These are phyloP conservation scores for Avena sativa DNA, from an alignment of 176 grass and related monocot species.

Conservation along the genomic window DNA sequence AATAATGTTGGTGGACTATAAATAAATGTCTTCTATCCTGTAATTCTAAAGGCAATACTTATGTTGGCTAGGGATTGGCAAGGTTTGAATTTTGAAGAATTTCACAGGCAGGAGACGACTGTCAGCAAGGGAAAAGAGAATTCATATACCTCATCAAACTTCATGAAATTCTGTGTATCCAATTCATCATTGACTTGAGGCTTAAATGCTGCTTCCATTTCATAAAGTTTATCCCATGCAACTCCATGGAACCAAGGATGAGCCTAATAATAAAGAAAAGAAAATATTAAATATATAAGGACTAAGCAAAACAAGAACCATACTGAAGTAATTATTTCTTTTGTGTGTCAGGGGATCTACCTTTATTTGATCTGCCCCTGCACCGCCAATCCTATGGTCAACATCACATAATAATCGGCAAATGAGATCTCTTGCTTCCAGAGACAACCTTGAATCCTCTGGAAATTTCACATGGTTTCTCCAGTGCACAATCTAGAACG, in stretches of 20 bases:
- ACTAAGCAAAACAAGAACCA: slow-evolving; percentile 14
- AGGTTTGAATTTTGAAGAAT: slow-evolving; percentile 19
- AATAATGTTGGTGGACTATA: slow-evolving; percentile 24
- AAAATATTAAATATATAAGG: slow-evolving; percentile 29
- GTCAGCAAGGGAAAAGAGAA: slow-evolving; percentile 4
- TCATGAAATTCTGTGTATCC: slow-evolving; percentile 96
- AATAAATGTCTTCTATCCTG: slow-evolving; percentile 1
- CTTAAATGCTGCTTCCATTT: slow-evolving; percentile 95
- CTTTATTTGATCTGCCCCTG: slow-evolving; percentile 97
- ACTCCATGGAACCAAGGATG: slow-evolving; percentile 96
- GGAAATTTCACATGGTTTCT: slow-evolving; percentile 99
- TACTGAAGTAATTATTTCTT: slow-evolving; percentile 18
- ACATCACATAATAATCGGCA: slow-evolving; percentile 95
- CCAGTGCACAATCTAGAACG: slow-evolving; percentile 94
- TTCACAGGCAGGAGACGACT: slow-evolving; percentile 16
- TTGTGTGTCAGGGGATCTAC: slow-evolving; percentile 37
- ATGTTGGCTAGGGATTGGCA: slow-evolving; percentile 23
- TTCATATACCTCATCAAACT: slow-evolving; percentile 56
- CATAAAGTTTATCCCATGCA: slow-evolving; percentile 95
- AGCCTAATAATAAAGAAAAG: slow-evolving; percentile 56
- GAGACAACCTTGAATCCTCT: slow-evolving; percentile 82
- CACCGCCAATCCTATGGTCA: slow-evolving; percentile 83
- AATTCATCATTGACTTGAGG: slow-evolving; percentile 95
- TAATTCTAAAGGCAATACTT: slow-evolving; percentile 28
- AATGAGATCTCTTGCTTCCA: slow-evolving; percentile 93